Evolutionary conservation across 768 basidiomycete species (phyloP).

Genomic region (Candolleomyces aberdarensis): DNA sequence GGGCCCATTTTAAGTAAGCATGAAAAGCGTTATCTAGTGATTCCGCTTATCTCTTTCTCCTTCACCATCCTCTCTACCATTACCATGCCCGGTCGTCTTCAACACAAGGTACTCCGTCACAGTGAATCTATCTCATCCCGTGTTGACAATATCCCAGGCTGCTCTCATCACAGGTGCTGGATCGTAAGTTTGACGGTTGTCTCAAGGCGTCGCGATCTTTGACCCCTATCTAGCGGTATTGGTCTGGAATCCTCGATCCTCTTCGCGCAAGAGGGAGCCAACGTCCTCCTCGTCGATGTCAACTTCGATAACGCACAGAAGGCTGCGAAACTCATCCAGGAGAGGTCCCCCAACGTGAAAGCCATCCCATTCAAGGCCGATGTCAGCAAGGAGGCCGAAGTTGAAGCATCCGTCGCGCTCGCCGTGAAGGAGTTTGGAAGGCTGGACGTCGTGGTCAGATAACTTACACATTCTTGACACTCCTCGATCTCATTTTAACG

Average conservation of each 20-base stretch:
- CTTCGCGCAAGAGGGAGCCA: constrained; percentile 94
- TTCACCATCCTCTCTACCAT: constrained; percentile 29
- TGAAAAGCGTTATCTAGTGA: background rate
- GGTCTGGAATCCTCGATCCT: constrained; percentile 94
- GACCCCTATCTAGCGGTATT: constrained; percentile 66
- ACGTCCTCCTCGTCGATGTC: constrained; percentile 85
- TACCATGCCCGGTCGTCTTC: constrained; percentile 63
- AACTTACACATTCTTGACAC: background rate
- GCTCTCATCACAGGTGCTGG: constrained; percentile 87
- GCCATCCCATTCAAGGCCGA: constrained; percentile 74
- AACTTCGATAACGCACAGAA: constrained; percentile 73
- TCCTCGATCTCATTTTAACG: background rate
- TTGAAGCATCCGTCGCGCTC: constrained; percentile 76
- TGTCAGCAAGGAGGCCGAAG: constrained; percentile 84
- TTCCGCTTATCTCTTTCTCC: constrained; percentile 10
- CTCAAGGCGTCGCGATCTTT: constrained; percentile 15
- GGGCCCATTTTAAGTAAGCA: background rate
- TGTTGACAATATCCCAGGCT: constrained; percentile 36
- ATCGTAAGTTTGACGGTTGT: constrained; percentile 53
- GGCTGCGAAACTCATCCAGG: constrained; percentile 56
- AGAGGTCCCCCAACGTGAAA: constrained; percentile 67
- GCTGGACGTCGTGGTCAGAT: constrained; percentile 86
- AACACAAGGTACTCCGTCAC: constrained; percentile 49
- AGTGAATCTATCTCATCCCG: background rate
- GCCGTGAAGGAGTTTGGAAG: constrained; percentile 88